phyloP scores from a whole-genome alignment of 1,139 yeast species.

The Lodderomyces jiufengensis region DNA sequence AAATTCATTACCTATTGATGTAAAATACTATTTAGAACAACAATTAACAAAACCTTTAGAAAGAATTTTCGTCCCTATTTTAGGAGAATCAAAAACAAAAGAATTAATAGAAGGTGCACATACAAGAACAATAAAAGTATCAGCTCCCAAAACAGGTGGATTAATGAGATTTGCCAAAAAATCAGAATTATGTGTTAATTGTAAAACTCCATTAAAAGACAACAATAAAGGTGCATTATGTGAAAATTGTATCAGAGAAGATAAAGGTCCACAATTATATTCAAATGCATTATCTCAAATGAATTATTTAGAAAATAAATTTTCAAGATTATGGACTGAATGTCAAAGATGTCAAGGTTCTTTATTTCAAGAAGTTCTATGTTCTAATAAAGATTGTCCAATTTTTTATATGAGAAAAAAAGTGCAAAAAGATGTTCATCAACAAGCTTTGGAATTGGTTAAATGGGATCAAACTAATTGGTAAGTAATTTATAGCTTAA shows the following conservation, averaged over 20 bases:
- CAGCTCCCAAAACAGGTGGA: constrained; percentile 69
- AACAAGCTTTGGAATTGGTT: constrained; percentile 63
- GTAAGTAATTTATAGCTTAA: too few relatives aligned
- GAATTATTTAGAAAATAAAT: constrained; percentile 77
- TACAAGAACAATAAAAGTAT: constrained; percentile 71
- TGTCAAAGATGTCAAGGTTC: constrained; percentile 98
- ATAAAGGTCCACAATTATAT: constrained; percentile 77
- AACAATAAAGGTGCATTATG: constrained; percentile 77
- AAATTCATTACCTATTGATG: constrained; percentile 89
- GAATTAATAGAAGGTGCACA: constrained; percentile 78
- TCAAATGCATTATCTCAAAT: constrained; percentile 75
- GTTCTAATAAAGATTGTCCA: constrained; percentile 95
- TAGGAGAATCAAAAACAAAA: constrained; percentile 81
- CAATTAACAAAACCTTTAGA: constrained; percentile 90
- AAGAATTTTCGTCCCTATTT: constrained; percentile 91
- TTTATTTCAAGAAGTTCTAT: constrained; percentile 89
- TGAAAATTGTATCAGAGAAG: constrained; percentile 67
- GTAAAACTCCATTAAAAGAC: constrained; percentile 73
- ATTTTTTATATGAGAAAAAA: constrained; percentile 96
- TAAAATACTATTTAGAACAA: constrained; percentile 88
- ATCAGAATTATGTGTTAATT: constrained; percentile 82
- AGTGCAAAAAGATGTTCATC: constrained; percentile 80
- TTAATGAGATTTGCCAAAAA: constrained; percentile 89
- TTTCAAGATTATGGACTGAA: constrained; percentile 93
- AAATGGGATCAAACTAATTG: constrained; percentile 68